Evolutionary conservation across 305 asterid species (phyloP), one percentile per base, ranked within the genome.

Genomic region (Solanum hybrid): DNA sequence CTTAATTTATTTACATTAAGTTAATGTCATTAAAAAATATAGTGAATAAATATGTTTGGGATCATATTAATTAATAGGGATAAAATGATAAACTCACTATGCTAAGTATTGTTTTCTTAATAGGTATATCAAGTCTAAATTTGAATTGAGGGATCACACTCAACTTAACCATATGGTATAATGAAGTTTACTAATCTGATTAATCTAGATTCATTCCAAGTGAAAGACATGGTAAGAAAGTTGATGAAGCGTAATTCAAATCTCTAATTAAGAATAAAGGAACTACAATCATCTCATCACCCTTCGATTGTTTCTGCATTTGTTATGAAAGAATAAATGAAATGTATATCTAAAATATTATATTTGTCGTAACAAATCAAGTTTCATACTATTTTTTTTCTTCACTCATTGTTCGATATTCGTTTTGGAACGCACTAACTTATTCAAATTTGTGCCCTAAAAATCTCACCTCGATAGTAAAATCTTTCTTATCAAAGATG

Each of bases 171-270:
- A 14, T 14, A 73, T 73, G 6, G 12, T 31, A 73, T 31, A 11
- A 29, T 73, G 37, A 73, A 14, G n/a, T 29, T 73, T 29, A 16
- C 0, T 29, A 3, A 14, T 2, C 0, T 73, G 37, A 29, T 73
- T 29, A 73, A 29, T 73, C 10, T 29, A 20, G 4, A 73, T 29
- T 29, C 22, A 5, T 13, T 73, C 3, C 66, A 8, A 73, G 12
- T 8, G 35, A 72, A 6, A 3, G 36, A 7, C 3, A 2, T 12
- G 32, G 8, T 72, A 27, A 72, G 36, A 3, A 73, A 73, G 79
- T 0, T 7, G 6, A 29, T 29, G 1, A 14, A 73, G 22, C 2
- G 35, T 6, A 72, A 3, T 27, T 0, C 2, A 26, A 5, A 26
- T 71, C 20, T 71, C 20, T 5, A 26, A 3, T 71, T 71, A 71